Evolutionary conservation across 768 basidiomycete genomes (phyloP).

Genomic region (Mycena chlorophos): DNA sequence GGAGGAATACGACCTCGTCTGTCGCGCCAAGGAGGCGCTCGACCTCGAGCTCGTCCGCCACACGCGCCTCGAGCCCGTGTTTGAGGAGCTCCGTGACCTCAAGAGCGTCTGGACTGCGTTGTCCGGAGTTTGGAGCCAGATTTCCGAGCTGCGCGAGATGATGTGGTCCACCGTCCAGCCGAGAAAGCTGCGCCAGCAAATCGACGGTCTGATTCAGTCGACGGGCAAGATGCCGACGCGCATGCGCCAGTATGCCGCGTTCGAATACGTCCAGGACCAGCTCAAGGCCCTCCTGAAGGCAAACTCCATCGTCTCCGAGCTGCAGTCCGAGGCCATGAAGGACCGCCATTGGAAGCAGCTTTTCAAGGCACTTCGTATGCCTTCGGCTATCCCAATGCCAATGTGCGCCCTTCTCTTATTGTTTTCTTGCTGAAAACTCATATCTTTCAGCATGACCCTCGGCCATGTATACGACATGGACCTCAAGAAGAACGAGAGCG

Average conservation of each 20-base stretch:
- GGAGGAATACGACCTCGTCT: conserved; percentile 94
- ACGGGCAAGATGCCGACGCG: conserved; percentile 99
- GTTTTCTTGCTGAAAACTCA: conserved; percentile 6
- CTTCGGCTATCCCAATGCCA: conserved; percentile 73
- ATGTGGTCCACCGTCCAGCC: conserved; percentile 93
- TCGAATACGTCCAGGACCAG: conserved; percentile 95
- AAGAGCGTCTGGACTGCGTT: conserved; percentile 99
- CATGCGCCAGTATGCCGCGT: conserved; percentile 98
- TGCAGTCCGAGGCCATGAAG: conserved; percentile 96
- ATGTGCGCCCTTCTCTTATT: conserved; percentile 27
- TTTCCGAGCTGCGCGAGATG: conserved; percentile 83
- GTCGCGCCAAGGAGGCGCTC: conserved; percentile 94
- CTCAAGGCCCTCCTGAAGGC: conserved; percentile 85
- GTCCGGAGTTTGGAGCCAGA: conserved; percentile 94
- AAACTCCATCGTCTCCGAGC: conserved; percentile 85
- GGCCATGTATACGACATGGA: conserved; percentile 98
- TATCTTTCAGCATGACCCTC: conserved; percentile 73
- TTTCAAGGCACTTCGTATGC: conserved; percentile 82
- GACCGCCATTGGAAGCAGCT: conserved; percentile 98
- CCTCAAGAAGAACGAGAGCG: conserved; percentile 85
- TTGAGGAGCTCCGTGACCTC: conserved; percentile 92
- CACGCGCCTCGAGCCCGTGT: conserved; percentile 89
- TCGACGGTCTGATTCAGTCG: conserved; percentile 87
- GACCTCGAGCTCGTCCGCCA: conserved; percentile 89
- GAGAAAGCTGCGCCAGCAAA: conserved; percentile 89